Evolutionary conservation across 2,329 filamentous ascomycete species (phyloP), one percentile per base, ranked within the genome.

Genomic region (Alternaria novae-zelandiae): DNA sequence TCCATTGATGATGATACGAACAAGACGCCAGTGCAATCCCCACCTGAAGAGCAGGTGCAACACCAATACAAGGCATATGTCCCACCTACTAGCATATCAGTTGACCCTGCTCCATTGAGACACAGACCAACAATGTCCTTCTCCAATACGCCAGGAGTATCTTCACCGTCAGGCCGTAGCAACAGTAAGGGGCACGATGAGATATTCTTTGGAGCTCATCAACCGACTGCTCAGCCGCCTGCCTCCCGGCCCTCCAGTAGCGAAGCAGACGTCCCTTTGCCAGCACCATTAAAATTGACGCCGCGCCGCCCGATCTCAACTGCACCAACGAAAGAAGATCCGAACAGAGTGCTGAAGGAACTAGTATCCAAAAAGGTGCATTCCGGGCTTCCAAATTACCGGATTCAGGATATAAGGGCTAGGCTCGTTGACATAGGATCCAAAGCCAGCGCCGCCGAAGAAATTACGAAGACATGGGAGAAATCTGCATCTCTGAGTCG

Each of bases 401-500:
- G 61, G 8, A 62, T 80, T n/a, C 65, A 70, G 17, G 67, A 68
- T 11, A 53, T 78, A 11, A 70, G 68, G 36, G 67, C 60, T 5
- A 63, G 70, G 17, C 47, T 72, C 15, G 30, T 63, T 5, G 57
- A 58, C 13, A 46, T 75, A 13, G 66, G 69, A 8, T 58, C 69
- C 2, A 66, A 75, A 30, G 68, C 73, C 11, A 55, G 61, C 10
- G 71, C 69, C 49, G 59, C 72, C 41, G 63, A 64, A 12, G 67
- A 71, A 1, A 46, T 80, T 6, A 76, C 71, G 1, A 71, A 61
- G 12, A 55, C 77, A 6, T 87, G 84, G 84, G 85, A 87, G 68
- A 74, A 75, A 49, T 73, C 81, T 4, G 82, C 83, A 13, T 79
- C 82, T 54, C 70, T 74, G 30, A 80, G 77, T 7, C 83, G 84